Conservation (phyloP, 1,284 basidiomycete genomes). For the Inonotus obliquus region DNA sequence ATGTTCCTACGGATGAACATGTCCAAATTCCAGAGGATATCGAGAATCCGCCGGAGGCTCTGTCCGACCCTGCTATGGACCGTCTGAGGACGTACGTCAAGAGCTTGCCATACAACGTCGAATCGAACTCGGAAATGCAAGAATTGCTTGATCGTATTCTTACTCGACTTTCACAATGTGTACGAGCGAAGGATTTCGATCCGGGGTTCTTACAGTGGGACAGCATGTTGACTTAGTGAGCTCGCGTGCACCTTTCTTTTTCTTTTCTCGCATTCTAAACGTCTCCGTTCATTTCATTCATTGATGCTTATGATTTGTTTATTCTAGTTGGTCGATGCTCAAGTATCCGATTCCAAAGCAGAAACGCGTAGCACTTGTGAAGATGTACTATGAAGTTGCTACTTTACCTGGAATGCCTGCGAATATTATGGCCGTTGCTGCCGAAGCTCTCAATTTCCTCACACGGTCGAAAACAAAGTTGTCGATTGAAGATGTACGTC, state of each 20-base stretch:
- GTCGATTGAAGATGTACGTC: constrained; percentile 74
- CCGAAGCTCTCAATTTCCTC: constrained; percentile 51
- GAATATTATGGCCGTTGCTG: constrained; percentile 52
- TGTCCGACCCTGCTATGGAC: constrained; percentile 41
- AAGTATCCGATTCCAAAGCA: constrained; percentile 84
- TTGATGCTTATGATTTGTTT: constrained; percentile 14
- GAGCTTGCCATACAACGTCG: constrained; percentile 77
- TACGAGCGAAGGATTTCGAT: constrained; percentile 79
- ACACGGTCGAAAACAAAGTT: constrained; percentile 72
- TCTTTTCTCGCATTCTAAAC: background rate
- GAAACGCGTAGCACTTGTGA: constrained; percentile 71
- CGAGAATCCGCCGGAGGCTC: constrained; percentile 25
- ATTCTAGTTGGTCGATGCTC: constrained; percentile 63
- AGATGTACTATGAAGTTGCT: constrained; percentile 73
- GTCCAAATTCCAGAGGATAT: constrained; percentile 33
- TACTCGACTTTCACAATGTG: constrained; percentile 62
- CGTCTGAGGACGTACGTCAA: constrained; percentile 58
- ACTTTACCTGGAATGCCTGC: constrained; percentile 57
- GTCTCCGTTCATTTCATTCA: background rate
- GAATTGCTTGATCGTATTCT: constrained; percentile 75
- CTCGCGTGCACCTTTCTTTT: background rate
- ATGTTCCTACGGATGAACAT: constrained; percentile 26
- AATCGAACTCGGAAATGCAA: constrained; percentile 79
- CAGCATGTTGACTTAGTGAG: constrained; percentile 70
- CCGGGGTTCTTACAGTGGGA: constrained; percentile 77